Conservation (phyloP, 805 yeast genomes). For the Yarrowia yakushimensis region DNA sequence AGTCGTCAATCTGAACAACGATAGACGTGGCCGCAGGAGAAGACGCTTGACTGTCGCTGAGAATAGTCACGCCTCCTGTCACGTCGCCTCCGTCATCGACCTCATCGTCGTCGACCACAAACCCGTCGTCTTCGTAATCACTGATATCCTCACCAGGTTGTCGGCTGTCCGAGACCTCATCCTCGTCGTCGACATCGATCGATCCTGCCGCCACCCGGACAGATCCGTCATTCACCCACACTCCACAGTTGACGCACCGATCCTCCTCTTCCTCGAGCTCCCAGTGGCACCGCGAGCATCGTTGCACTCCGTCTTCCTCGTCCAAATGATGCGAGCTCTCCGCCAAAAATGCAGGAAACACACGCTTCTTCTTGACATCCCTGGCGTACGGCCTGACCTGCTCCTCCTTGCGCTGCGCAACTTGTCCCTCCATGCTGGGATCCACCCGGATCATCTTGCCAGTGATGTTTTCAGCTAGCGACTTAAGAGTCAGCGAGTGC, state of each 20-base stretch:
- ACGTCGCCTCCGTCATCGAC: neutral
- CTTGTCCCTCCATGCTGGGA: neutral
- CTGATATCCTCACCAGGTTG: neutral
- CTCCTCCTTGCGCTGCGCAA: neutral
- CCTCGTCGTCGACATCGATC: neutral
- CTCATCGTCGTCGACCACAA: conserved; percentile 3
- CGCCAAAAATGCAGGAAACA: neutral
- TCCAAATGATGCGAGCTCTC: neutral
- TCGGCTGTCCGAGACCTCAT: neutral
- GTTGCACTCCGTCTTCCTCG: conserved; percentile 11
- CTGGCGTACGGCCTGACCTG: neutral
- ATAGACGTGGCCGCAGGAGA: neutral
- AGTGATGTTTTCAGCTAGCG: neutral
- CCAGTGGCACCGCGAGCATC: conserved; percentile 21
- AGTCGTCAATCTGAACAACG: neutral
- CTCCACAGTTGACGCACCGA: conserved; percentile 3
- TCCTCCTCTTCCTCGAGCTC: conserved; percentile 15
- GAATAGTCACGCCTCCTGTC: neutral
- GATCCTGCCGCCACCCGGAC: neutral
- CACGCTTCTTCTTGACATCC: neutral
- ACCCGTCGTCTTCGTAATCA: conserved; percentile 6
- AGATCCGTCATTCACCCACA: conserved; percentile 4
- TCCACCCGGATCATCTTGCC: neutral
- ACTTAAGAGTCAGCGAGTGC: neutral
- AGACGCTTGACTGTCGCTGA: conserved; percentile 3